phyloP scores from a whole-genome alignment of 345 rosid genomes.

The Linum usitatissimum region DNA sequence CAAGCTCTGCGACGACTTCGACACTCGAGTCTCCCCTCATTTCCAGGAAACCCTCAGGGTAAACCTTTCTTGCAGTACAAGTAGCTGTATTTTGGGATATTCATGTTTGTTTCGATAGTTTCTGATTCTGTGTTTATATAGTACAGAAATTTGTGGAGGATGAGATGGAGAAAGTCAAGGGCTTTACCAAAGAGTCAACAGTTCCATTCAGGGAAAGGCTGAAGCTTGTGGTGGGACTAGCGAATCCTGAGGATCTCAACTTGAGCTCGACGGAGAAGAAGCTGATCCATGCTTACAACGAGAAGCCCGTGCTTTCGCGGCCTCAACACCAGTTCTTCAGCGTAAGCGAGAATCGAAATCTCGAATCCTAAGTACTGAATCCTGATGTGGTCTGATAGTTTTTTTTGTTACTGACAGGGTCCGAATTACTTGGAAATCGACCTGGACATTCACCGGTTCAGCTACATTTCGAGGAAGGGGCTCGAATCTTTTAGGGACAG shows the following conservation, averaged over 20 bases:
- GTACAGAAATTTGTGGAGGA: constrained; percentile 66
- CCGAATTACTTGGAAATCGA: constrained; percentile 85
- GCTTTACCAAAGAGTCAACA: constrained; percentile 62
- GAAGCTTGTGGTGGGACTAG: constrained; percentile 73
- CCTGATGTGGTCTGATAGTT: neutral
- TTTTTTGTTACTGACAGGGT: constrained; percentile 37
- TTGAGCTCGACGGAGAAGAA: constrained; percentile 73
- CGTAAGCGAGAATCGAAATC: constrained; percentile 21
- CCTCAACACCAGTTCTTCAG: constrained; percentile 80
- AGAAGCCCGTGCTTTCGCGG: constrained; percentile 89
- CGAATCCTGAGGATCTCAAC: constrained; percentile 72
- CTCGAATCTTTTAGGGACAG: constrained; percentile 82
- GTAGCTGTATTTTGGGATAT: too few relatives aligned
- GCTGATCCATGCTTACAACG: constrained; percentile 72
- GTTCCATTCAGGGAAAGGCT: constrained; percentile 85
- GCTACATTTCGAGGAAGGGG: constrained; percentile 88
- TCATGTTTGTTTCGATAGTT: neutral
- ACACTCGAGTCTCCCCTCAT: constrained; percentile 48
- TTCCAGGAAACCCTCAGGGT: constrained; percentile 68
- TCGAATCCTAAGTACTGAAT: too few relatives aligned
- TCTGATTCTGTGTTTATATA: neutral
- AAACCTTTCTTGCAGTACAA: constrained; percentile 1
- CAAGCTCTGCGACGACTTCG: constrained; percentile 51
- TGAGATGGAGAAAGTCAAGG: constrained; percentile 78
- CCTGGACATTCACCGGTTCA: constrained; percentile 82